A percentile compares a stretch with the other conserved stretches of the same genome.
These are phyloP conservation scores for Rutstroemia sydowiana DNA, from an alignment of 2,329 filamentous ascomycete species.

Conservation along the genomic window DNA sequence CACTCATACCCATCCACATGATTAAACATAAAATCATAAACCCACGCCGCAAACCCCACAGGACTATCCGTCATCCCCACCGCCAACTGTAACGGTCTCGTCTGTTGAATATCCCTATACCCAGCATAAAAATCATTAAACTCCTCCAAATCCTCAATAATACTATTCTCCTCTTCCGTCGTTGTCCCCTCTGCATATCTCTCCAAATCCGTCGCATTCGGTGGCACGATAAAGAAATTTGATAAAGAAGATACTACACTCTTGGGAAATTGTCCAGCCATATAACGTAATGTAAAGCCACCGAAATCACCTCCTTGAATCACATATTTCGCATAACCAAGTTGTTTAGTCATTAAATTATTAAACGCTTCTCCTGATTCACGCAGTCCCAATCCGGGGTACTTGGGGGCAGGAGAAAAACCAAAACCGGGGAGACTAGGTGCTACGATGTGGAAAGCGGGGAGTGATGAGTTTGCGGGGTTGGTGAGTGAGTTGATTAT, in stretches of 20 bases:
- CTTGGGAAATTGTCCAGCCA: not conserved
- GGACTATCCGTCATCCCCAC: constrained; percentile 30
- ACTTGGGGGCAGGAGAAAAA: constrained; percentile 36
- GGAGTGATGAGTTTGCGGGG: constrained; percentile 18
- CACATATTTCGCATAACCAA: constrained; percentile 28
- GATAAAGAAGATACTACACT: constrained; percentile 5
- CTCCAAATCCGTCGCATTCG: constrained; percentile 9
- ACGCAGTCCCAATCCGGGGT: constrained; percentile 32
- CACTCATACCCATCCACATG: constrained; percentile 6
- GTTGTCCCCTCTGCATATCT: not conserved
- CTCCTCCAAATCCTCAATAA: not conserved
- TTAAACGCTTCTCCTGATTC: constrained; percentile 31
- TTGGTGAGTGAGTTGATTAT: constrained; percentile 30
- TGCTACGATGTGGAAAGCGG: constrained; percentile 40
- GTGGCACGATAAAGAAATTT: constrained; percentile 12
- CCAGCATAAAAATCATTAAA: not conserved
- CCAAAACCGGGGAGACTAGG: constrained; percentile 45
- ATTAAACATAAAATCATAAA: constrained; percentile 16
- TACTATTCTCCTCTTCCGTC: constrained; percentile 1
- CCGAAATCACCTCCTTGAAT: constrained; percentile 23
- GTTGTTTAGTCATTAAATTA: constrained; percentile 33
- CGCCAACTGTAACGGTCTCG: not conserved
- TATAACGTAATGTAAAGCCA: constrained; percentile 9
- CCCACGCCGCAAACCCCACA: constrained; percentile 28
- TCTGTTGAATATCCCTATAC: constrained; percentile 7